These are phyloP conservation scores for Tolypocladium inflatum DNA, from an alignment of 2,329 filamentous ascomycete genomes.

Conservation along the genomic window DNA sequence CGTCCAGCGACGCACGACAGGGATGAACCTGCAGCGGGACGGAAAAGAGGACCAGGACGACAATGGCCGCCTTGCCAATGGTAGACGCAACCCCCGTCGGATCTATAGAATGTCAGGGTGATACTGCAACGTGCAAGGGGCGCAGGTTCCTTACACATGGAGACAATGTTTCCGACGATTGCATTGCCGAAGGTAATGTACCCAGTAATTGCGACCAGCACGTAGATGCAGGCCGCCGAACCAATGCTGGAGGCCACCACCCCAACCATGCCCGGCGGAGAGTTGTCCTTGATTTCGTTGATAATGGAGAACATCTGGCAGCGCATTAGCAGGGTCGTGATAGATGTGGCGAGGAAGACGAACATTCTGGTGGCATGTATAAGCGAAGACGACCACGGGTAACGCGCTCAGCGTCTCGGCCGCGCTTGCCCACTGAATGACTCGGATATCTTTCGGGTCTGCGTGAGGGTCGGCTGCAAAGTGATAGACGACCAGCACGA, in stretches of 20 bases:
- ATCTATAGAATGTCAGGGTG: constrained; percentile 15
- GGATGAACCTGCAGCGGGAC: constrained; percentile 94
- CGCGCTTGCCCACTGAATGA: constrained; percentile 70
- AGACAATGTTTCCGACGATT: constrained; percentile 85
- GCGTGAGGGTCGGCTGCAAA: constrained; percentile 72
- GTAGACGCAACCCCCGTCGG: constrained; percentile 60
- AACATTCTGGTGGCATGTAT: constrained; percentile 97
- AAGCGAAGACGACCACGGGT: constrained; percentile 96
- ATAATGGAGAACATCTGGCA: constrained; percentile 92
- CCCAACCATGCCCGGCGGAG: constrained; percentile 60
- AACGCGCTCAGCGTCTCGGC: constrained; percentile 75
- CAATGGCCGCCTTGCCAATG: constrained; percentile 89
- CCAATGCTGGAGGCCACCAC: constrained; percentile 82
- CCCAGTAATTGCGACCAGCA: constrained; percentile 86
- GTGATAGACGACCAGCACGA: constrained; percentile 87
- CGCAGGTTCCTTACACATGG: constrained; percentile 59
- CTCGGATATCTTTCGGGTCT: constrained; percentile 63
- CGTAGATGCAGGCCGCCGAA: constrained; percentile 75
- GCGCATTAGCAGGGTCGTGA: constrained; percentile 11
- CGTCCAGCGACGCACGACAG: constrained; percentile 88
- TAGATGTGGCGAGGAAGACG: constrained; percentile 13
- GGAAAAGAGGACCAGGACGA: constrained; percentile 91
- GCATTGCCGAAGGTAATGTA: constrained; percentile 92
- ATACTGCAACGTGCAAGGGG: neutral
- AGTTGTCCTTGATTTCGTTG: constrained; percentile 85